Evolutionary conservation across 176 grass and related monocot species (phyloP), one percentile per base, ranked within the genome.

Genomic region (Raddia distichophylla): DNA sequence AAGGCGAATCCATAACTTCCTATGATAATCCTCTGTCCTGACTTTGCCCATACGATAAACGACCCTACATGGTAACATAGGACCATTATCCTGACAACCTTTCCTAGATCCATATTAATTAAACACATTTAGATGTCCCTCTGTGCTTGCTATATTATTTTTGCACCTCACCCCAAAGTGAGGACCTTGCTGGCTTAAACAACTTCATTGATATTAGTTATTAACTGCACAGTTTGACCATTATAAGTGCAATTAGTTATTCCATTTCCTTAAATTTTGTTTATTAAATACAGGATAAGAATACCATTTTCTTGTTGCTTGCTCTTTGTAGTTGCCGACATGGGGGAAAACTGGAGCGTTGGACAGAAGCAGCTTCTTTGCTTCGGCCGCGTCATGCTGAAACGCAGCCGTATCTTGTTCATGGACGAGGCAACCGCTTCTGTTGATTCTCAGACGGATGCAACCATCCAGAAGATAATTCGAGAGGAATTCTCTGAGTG

Each of bases 391-490:
- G 92, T 93, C 8, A 89, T 98, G 57, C 78, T 98, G 55, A 98
- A 98, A 77, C 88, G 50, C 17, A 89, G 90, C 48, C 86, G 67
- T 15, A 94, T 98, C 57, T 51, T 94, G 55, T 93, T 98, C 74
- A 94, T 98, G 95, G 92, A 98, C 22, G 95, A 98, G 84, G 92
- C 95, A 5, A 98, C 95, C 0, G 92, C 95, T 52, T 98, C 95
- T 0, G 92, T 98, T 11, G 95, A 98, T 73, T 94, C 92, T 13
- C 90, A 90, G 48, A 98, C 95, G 1, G 95, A 98, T 60, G 88
- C 84, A 19, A 46, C 90, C 9, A 98, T 98, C 52, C 95, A 98
- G 57, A 91, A 37, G 73, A 98, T 98, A 56, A 98, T 94, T 34
- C 84, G 95, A 13, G 92, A 93, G 67, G 92, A 98, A n/a, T 98